These are phyloP conservation scores for Cytospora piceicola DNA, from an alignment of 2,329 filamentous ascomycete species.

Conservation along the genomic window DNA sequence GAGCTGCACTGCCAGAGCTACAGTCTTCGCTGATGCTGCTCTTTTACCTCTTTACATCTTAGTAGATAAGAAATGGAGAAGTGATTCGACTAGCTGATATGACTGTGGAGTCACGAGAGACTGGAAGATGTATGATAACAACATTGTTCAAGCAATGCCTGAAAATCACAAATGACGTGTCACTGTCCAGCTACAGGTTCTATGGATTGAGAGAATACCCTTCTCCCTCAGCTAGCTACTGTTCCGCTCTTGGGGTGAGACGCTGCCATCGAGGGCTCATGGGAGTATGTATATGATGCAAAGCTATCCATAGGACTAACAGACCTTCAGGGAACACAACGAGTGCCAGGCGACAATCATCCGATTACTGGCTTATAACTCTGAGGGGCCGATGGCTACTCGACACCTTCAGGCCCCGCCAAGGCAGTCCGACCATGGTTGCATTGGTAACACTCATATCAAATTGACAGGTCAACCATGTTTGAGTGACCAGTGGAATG, in stretches of 20 bases:
- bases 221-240: not conserved
- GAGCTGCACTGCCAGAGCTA: not conserved
- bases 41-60: not conserved
- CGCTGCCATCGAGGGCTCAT: not conserved
- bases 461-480: not conserved
- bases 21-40: not conserved
- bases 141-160: not conserved
- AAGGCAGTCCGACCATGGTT: not conserved
- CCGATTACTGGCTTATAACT: not conserved
- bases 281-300: not conserved
- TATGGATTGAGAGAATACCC: not conserved
- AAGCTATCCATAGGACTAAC: not conserved
- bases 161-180: not conserved
- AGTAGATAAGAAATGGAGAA: too few species aligned
- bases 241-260: not conserved
- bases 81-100: not conserved
- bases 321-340: not conserved
- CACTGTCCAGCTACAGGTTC: not conserved
- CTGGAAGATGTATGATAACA: not conserved
- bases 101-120: not conserved
- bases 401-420: not conserved
- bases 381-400: not conserved
- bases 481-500: not conserved
- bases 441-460: not conserved
- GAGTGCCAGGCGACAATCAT: not conserved